Evolutionary conservation across 495 filamentous ascomycete genomes (phyloP).

Genomic region (Bathelium albidoporum): DNA sequence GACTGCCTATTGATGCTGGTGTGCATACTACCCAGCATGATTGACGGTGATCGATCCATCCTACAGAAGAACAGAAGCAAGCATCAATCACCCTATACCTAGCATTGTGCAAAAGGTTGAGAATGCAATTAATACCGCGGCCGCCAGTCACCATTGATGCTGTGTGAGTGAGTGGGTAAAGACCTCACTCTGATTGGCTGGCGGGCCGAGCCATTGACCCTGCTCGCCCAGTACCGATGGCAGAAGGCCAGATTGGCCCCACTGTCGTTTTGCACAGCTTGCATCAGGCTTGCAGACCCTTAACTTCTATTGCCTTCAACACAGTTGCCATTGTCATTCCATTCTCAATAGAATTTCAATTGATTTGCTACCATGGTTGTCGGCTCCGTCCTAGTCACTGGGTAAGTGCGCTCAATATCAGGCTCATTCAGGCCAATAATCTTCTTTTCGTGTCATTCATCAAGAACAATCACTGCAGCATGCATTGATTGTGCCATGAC

Average conservation of each 20-base stretch:
- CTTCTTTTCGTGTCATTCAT: no score
- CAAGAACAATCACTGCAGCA: no score
- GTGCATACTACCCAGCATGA: neutral
- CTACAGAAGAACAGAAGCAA: no score
- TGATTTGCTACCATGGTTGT: conserved; percentile 50
- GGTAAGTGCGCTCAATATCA: conserved; percentile 48
- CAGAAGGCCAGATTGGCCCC: neutral
- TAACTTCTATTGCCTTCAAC: neutral
- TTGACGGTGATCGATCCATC: no score
- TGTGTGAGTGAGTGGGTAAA: no score
- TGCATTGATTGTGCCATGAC: no score
- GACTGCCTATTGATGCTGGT: neutral
- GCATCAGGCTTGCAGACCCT: neutral
- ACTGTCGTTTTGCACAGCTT: neutral
- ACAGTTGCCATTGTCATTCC: neutral
- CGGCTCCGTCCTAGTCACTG: conserved; percentile 81
- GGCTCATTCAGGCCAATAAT: neutral
- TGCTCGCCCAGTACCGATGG: neutral
- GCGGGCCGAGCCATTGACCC: neutral
- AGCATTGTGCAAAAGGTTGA: no score
- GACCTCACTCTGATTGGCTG: neutral
- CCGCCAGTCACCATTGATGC: neutral
- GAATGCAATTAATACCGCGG: no score
- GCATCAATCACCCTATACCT: no score
- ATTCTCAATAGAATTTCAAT: neutral